Evolutionary conservation across 257 asterid genomes (phyloP).

Genomic region (Rubia yunnanensis): DNA sequence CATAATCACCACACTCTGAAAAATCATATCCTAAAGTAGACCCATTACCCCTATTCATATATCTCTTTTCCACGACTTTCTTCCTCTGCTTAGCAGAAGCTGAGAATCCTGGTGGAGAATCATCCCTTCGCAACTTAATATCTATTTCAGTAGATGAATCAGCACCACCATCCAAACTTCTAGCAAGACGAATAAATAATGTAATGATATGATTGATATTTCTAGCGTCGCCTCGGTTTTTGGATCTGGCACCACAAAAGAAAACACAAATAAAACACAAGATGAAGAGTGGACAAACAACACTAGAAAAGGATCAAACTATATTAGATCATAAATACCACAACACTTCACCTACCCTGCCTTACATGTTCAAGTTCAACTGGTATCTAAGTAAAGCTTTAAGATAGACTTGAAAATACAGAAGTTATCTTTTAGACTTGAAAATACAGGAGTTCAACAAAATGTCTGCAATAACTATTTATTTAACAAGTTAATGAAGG

Average conservation of each 20-base stretch:
- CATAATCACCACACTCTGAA: conserved; percentile 66
- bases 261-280: background rate
- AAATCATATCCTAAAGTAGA: conserved; percentile 38
- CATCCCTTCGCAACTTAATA: conserved; percentile 59
- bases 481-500: background rate
- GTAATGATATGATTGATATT: conserved; percentile 58
- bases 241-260: conserved; percentile 36
- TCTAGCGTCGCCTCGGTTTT: conserved; percentile 53
- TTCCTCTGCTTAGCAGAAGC: conserved; percentile 59
- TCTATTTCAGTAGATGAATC: conserved; percentile 43
- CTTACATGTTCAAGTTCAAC: background rate
- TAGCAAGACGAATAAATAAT: conserved; percentile 69
- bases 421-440: background rate
- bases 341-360: background rate
- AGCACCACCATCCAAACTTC: conserved; percentile 68
- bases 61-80: conserved; percentile 62
- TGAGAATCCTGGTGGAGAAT: conserved; percentile 79
- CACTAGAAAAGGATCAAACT: background rate
- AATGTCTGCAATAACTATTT: background rate
- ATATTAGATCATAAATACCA: background rate
- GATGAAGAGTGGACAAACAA: background rate
- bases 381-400: background rate
- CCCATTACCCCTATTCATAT: conserved; percentile 55
- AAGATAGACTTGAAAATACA: background rate
- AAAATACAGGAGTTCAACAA: background rate